These are phyloP conservation scores for Ustilago esculenta DNA, from an alignment of 1,284 basidiomycete genomes.

Conservation along the genomic window DNA sequence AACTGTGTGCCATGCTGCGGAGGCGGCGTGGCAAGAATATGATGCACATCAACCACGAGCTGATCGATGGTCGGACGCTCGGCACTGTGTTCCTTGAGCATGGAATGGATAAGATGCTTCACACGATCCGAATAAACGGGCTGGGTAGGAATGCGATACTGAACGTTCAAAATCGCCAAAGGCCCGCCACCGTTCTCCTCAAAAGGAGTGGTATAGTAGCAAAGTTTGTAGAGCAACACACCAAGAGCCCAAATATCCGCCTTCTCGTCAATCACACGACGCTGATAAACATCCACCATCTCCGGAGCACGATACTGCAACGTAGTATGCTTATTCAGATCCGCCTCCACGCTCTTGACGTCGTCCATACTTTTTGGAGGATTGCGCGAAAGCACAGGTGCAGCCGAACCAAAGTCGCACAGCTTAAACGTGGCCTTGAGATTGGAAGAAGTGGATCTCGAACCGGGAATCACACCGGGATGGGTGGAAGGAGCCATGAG, in stretches of 20 bases:
- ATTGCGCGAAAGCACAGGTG: constrained; percentile 68
- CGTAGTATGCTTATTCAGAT: constrained; percentile 93
- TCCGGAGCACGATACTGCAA: constrained; percentile 95
- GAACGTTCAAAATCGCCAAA: constrained; percentile 93
- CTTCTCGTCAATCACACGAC: constrained; percentile 87
- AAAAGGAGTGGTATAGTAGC: constrained; percentile 99
- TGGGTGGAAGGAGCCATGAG: constrained; percentile 71
- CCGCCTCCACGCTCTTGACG: constrained; percentile 84
- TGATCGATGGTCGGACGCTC: constrained; percentile 57
- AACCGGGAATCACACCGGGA: constrained; percentile 41
- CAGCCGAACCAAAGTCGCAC: constrained; percentile 97
- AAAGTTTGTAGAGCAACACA: constrained; percentile 81
- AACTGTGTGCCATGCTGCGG: constrained; percentile 49
- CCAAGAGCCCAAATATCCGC: constrained; percentile 84
- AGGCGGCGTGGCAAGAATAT: constrained; percentile 51
- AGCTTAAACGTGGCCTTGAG: constrained; percentile 78
- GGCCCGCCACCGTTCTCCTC: constrained; percentile 79
- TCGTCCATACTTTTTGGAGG: constrained; percentile 59
- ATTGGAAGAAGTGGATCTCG: constrained; percentile 70
- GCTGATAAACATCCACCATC: constrained; percentile 91
- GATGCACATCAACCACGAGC: constrained; percentile 52
- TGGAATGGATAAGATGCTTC: constrained; percentile 78
- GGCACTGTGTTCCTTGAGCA: constrained; percentile 59
- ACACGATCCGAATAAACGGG: constrained; percentile 89
- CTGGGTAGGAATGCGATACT: constrained; percentile 76